Percentiles rank a stretch among this genome's conserved stretches.
Evolutionary conservation across 139 green algal genomes (phyloP).

Genomic region (Picochlorum costavermella): DNA sequence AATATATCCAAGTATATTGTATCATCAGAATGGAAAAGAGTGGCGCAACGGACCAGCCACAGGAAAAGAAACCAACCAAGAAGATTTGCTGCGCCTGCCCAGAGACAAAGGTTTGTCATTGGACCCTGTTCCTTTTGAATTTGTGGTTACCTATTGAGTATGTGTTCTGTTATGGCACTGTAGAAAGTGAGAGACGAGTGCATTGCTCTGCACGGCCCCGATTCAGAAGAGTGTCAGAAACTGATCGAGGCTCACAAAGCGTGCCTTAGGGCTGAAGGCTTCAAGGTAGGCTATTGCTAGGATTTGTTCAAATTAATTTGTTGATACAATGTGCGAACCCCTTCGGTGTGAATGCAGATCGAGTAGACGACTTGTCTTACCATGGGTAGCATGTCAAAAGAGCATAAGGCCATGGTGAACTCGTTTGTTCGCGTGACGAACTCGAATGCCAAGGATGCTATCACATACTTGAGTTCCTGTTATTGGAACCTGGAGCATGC

Average conservation of each 20-base stretch:
- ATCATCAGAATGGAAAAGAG: not conserved
- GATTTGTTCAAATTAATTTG: not conserved
- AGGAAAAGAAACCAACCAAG: conserved; percentile 9
- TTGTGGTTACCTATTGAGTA: not conserved
- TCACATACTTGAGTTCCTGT: conserved; percentile 16
- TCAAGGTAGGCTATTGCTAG: conserved; percentile 57
- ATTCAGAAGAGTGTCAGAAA: conserved; percentile 51
- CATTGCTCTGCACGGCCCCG: conserved; percentile 57
- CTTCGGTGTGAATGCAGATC: not conserved
- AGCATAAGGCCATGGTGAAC: conserved; percentile 35
- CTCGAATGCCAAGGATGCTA: conserved; percentile 4
- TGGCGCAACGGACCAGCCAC: not conserved
- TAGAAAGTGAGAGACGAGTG: conserved; percentile 60
- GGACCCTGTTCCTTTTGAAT: not conserved
- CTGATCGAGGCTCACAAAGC: conserved; percentile 88
- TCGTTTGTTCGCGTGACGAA: conserved; percentile 46
- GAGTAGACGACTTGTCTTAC: no score
- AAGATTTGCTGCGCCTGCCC: conserved; percentile 89
- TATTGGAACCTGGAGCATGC: conserved; percentile 43
- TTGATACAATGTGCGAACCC: not conserved
- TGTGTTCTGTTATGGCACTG: not conserved
- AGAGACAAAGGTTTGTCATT: conserved; percentile 68
- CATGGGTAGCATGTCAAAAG: conserved; percentile 19
- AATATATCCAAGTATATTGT: not conserved
- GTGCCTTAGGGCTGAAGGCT: conserved; percentile 81